phyloP scores from a whole-genome alignment of 768 basidiomycete genomes.

The Boletus rubroflammeus region DNA sequence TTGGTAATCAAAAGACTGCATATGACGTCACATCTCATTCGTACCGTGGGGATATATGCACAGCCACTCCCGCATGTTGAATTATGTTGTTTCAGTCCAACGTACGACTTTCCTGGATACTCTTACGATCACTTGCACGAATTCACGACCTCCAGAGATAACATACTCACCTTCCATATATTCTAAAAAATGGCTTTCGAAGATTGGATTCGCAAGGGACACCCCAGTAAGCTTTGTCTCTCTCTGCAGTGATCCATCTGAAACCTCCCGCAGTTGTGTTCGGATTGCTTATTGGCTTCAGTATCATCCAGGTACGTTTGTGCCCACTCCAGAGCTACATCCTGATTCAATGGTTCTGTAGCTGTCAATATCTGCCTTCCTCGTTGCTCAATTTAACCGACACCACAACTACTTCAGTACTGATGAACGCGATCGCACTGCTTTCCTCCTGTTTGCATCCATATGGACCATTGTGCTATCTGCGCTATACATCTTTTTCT shows the following conservation, averaged over 20 bases:
- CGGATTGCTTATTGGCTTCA: constrained; percentile 52
- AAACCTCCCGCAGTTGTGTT: constrained; percentile 45
- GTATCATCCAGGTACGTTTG: constrained; percentile 57
- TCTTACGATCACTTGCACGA: constrained; percentile 25
- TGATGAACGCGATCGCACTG: constrained; percentile 57
- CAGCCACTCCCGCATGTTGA: constrained; percentile 27
- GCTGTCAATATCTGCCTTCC: constrained; percentile 72
- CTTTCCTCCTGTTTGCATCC: constrained; percentile 67
- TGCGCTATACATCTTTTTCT: constrained; percentile 49
- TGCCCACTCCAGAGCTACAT: not conserved
- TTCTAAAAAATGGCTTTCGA: constrained; percentile 35
- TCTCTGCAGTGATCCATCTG: not conserved
- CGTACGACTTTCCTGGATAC: not conserved
- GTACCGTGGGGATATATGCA: constrained; percentile 14
- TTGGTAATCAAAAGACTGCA: not conserved
- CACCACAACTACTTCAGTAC: constrained; percentile 48
- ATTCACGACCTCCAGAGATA: constrained; percentile 25
- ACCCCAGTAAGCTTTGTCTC: constrained; percentile 44
- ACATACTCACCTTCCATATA: constrained; percentile 9
- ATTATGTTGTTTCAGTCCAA: constrained; percentile 6
- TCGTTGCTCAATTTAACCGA: constrained; percentile 57
- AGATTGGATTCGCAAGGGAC: constrained; percentile 46
- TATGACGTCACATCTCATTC: constrained; percentile 27
- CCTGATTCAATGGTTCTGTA: constrained; percentile 21
- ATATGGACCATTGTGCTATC: constrained; percentile 65